Conservation (phyloP, 352 stramenopile species). For the Phytophthora pseudosyringae region DNA sequence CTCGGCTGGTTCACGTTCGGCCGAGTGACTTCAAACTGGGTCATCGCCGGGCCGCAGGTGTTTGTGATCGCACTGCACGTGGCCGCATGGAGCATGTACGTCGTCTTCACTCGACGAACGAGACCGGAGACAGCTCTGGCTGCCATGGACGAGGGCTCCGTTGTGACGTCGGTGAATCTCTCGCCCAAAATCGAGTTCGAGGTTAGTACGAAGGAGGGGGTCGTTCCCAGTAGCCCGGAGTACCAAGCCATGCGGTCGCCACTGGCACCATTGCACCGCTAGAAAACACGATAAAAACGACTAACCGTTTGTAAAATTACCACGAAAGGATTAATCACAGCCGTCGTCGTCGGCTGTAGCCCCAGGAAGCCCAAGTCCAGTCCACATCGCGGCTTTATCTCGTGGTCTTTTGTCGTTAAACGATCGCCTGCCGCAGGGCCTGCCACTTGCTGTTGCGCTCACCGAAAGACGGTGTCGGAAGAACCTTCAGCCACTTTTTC, state of each 20-base stretch:
- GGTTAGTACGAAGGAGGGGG: conserved; percentile 8
- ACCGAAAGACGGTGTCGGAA: no score
- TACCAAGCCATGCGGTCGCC: conserved; percentile 27
- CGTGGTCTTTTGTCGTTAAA: no score
- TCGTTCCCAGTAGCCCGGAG: conserved; percentile 24
- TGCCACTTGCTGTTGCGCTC: no score
- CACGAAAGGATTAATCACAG: no score
- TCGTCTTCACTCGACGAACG: conserved; percentile 30
- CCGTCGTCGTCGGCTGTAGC: no score
- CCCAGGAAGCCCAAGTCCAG: no score
- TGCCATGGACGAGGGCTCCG: conserved; percentile 20
- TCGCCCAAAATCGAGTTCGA: conserved; percentile 24
- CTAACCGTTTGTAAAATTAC: no score
- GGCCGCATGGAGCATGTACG: conserved; percentile 40
- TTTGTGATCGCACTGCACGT: conserved; percentile 48
- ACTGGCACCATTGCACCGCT: conserved; percentile 16
- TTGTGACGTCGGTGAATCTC: conserved; percentile 18
- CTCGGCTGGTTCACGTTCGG: conserved; percentile 58
- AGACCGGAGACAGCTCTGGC: conserved; percentile 1
- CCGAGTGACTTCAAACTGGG: conserved; percentile 53
- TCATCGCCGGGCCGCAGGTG: conserved; percentile 56
- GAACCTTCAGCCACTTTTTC: no score
- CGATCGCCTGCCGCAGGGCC: no score
- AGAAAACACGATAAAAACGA: conserved; percentile 18
- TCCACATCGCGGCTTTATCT: no score